These are phyloP conservation scores for Cutaneotrichosporon dermatis DNA, from an alignment of 1,284 basidiomycete genomes.

Conservation along the genomic window DNA sequence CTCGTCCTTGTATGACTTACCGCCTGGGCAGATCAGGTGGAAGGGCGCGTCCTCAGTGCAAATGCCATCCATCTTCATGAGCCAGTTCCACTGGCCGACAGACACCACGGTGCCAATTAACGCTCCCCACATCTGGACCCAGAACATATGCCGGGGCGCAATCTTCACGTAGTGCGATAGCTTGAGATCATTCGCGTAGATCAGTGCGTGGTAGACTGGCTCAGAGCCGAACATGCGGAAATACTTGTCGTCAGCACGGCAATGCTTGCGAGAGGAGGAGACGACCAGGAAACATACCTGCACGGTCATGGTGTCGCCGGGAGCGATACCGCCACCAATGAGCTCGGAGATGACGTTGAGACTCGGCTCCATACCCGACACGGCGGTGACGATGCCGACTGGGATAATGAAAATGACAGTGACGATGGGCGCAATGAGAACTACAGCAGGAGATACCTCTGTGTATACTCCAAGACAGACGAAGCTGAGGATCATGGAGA, in stretches of 20 bases:
- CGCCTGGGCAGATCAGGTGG: slow-evolving; percentile 15
- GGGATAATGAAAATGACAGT: slow-evolving; percentile 19
- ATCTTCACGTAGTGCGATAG: slow-evolving; percentile 20
- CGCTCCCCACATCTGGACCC: slow-evolving; percentile 59
- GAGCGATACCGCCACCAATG: slow-evolving; percentile 52
- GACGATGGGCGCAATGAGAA: slow-evolving; percentile 12
- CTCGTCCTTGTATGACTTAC: slow-evolving; percentile 33
- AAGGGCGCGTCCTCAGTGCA: slow-evolving; percentile 17
- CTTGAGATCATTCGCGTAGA: slow-evolving; percentile 21
- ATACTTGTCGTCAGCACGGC: background rate
- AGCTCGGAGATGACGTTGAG: slow-evolving; percentile 53
- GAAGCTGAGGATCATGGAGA: slow-evolving; percentile 70
- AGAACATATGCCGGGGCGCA: slow-evolving; percentile 53
- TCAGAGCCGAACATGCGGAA: slow-evolving; percentile 17
- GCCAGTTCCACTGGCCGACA: slow-evolving; percentile 17
- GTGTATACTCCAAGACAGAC: slow-evolving; percentile 77
- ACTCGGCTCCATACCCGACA: slow-evolving; percentile 9
- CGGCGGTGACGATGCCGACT: slow-evolving; percentile 14
- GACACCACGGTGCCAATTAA: slow-evolving; percentile 12
- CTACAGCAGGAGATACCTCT: slow-evolving; percentile 68
- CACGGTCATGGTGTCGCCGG: slow-evolving; percentile 11
- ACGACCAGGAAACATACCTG: background rate
- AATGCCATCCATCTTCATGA: slow-evolving; percentile 12
- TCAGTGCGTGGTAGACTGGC: slow-evolving; percentile 16
- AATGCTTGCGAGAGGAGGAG: no score